Percentiles rank a stretch among this genome's conserved stretches.
These are phyloP conservation scores for Lignosus rhinocerotis DNA, from an alignment of 1,284 basidiomycete species.

Conservation along the genomic window DNA sequence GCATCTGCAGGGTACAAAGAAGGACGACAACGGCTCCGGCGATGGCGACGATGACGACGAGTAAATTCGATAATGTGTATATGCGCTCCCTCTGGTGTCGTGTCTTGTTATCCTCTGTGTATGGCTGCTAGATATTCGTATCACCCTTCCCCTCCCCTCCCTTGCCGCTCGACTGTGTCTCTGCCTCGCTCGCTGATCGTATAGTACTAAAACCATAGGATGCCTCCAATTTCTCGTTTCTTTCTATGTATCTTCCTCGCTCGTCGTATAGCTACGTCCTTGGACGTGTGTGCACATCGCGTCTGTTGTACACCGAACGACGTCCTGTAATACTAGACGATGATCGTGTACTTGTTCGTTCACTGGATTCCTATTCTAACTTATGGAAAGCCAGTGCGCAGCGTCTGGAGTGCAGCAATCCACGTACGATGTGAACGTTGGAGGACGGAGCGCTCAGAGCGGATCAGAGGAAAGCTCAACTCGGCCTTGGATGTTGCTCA, in stretches of 20 bases:
- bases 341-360: slow-evolving; percentile 26
- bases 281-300: slow-evolving; percentile 21
- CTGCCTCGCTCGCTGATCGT: slow-evolving; percentile 19
- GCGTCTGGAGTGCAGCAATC: not conserved
- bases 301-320: slow-evolving; percentile 30
- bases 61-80: slow-evolving; percentile 36
- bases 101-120: slow-evolving; percentile 16
- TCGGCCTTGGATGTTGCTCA: not conserved
- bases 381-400: slow-evolving; percentile 8
- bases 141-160: not conserved
- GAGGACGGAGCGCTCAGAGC: not conserved
- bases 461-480: not conserved
- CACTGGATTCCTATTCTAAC: slow-evolving; percentile 18
- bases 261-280: slow-evolving; percentile 26
- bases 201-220: slow-evolving; percentile 25
- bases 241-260: slow-evolving; percentile 20
- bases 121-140: slow-evolving; percentile 20
- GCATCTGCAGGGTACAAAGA: slow-evolving; percentile 44
- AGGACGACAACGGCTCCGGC: slow-evolving; percentile 46
- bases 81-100: not conserved
- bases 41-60: slow-evolving; percentile 60
- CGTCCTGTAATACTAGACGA: slow-evolving; percentile 33
- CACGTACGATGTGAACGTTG: not conserved
- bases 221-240: slow-evolving; percentile 2
- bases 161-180: not conserved